Evolutionary conservation across 345 rosid genomes (phyloP), one percentile per base, ranked within the genome.

Genomic region (Brassica carinata): DNA sequence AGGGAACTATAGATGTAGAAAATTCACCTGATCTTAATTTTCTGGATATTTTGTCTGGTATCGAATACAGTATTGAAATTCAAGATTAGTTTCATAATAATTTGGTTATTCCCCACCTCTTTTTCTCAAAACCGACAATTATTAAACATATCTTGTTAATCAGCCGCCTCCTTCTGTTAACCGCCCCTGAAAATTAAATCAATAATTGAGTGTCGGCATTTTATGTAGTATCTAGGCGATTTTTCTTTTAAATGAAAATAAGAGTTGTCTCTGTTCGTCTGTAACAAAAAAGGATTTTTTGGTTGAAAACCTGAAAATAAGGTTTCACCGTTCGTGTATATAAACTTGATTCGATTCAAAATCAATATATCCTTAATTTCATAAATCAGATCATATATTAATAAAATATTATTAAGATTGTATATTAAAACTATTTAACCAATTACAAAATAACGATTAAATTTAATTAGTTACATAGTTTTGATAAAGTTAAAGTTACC

Each of bases 1-100:
- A 33, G 51, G 74, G 26, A 9, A 68, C 55, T 4, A 11, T 7
- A 38, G 11, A 2, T 40, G 48, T n/a, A n/a, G 59, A 76, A 76
- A 34, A 79, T 57, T 45, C 83, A 92, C 99, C 97, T 95, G 82
- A 95, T 95, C 88, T 95, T 95, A 84, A 95, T 93, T 83, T 95
- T 94, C 76, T 95, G 91, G 29, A 95, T 91, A 80, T 87, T 82
- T 87, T 87, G 72, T 93, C 96, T 0, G 94, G 84, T 81, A 96
- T 88, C 31, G 96, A 90, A 76, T 92, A 96, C 29, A 93, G 79
- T 92, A 96, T 85, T n/a, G 58, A 51, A 51, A 51, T n/a, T 51
- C 17, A 48, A 48, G 17, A 48, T 48, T 14, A 48, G 58, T 51
- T 51, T 51, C 58, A 6, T 51, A 51, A 51, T 51, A 51, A 51